phyloP scores from a whole-genome alignment of 305 asterid species.

The Fraxinus platypoda region DNA sequence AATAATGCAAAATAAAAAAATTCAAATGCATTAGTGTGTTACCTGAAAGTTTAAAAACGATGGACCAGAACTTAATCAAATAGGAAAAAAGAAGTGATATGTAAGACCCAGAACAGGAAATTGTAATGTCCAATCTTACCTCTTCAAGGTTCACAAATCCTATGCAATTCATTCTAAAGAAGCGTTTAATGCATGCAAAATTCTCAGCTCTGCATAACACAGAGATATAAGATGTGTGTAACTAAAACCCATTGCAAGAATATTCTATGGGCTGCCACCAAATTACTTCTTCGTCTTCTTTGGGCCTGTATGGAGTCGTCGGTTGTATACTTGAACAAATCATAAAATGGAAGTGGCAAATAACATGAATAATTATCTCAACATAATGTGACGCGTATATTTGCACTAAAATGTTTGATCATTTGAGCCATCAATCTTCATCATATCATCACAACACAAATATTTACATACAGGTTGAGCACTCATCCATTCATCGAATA shows the following conservation, averaged over 20 bases:
- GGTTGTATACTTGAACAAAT: too few relatives aligned
- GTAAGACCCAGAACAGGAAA: background rate
- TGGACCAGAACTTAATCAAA: background rate
- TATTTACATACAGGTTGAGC: background rate
- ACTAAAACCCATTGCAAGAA: too few relatives aligned
- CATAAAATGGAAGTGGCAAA: too few relatives aligned
- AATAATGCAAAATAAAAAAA: background rate
- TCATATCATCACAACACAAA: background rate
- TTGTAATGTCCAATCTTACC: background rate
- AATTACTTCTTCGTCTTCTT: too few relatives aligned
- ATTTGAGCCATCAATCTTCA: background rate
- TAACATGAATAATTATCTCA: background rate
- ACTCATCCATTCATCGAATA: background rate
- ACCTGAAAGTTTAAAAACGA: background rate
- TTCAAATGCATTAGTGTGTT: background rate
- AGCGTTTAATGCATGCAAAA: too few relatives aligned
- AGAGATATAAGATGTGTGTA: too few relatives aligned
- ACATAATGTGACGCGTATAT: background rate
- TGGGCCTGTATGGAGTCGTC: too few relatives aligned
- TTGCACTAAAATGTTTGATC: background rate
- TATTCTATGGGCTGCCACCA: too few relatives aligned
- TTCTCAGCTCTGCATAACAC: too few relatives aligned
- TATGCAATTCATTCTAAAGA: too few relatives aligned
- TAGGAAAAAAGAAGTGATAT: background rate
- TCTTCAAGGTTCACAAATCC: too few relatives aligned